Percentiles rank a stretch among this genome's conserved stretches.
These are phyloP conservation scores for Raffaelea ambrosiae DNA, from an alignment of 2,329 filamentous ascomycete genomes.

Conservation along the genomic window DNA sequence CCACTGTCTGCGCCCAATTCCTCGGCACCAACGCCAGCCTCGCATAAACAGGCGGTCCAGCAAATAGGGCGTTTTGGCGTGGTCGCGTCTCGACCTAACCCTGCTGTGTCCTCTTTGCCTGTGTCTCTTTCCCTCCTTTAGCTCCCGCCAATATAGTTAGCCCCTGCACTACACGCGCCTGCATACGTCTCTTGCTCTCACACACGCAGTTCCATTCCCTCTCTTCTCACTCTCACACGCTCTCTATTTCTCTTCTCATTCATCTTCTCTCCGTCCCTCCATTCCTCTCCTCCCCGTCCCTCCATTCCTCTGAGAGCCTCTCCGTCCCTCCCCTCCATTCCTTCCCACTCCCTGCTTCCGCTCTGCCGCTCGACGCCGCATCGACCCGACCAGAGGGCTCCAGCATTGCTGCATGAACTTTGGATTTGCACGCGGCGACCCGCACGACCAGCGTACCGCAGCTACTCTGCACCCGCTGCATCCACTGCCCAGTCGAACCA, in stretches of 20 bases:
- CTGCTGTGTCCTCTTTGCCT: neutral
- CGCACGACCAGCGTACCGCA: too few species aligned
- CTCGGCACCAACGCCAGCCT: slow-evolving; percentile 7
- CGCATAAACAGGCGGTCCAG: slow-evolving; percentile 11
- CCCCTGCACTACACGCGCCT: neutral
- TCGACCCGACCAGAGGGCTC: neutral
- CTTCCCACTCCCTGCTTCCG: neutral
- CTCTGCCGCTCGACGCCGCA: neutral
- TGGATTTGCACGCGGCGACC: too few species aligned
- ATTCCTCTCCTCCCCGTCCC: neutral
- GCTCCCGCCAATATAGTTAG: too few species aligned
- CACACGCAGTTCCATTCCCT: neutral
- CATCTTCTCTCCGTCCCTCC: neutral
- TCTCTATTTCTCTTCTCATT: neutral
- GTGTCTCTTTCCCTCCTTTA: neutral
- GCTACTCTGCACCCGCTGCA: too few species aligned
- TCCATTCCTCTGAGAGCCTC: neutral
- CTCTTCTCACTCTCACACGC: neutral
- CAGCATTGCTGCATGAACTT: neutral
- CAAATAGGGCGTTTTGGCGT: slow-evolving; percentile 9
- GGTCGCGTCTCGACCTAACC: slow-evolving; percentile 7
- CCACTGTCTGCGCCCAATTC: neutral
- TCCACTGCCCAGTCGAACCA: too few species aligned
- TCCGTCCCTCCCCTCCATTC: neutral
- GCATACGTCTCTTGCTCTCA: neutral